A percentile compares a stretch with the other conserved stretches of the same genome.
Conservation (phyloP, 2,329 filamentous ascomycete genomes). For the Fusarium mangiferae region DNA sequence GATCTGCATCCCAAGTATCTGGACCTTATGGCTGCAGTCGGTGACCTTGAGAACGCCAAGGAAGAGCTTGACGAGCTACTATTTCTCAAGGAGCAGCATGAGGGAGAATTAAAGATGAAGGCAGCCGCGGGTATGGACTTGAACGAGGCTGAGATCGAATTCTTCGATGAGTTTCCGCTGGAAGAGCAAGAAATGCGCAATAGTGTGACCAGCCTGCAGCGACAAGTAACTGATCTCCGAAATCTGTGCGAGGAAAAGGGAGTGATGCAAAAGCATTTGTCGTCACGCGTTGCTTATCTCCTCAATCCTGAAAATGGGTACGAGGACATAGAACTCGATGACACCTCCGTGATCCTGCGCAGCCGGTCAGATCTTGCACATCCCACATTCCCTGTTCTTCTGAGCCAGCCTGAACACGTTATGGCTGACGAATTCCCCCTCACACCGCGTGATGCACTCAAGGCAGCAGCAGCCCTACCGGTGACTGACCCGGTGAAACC, state of each 20-base stretch:
- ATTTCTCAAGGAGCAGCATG: constrained; percentile 51
- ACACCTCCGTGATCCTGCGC: constrained; percentile 38
- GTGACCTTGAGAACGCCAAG: constrained; percentile 58
- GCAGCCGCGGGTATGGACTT: constrained; percentile 43
- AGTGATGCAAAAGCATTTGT: constrained; percentile 56
- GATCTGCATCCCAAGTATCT: constrained; percentile 60
- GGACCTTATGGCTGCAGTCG: constrained; percentile 55
- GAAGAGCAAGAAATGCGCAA: constrained; percentile 49
- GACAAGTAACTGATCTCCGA: constrained; percentile 50
- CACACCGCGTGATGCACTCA: constrained; percentile 55
- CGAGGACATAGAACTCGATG: constrained; percentile 57
- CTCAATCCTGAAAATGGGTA: constrained; percentile 51
- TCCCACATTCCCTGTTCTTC: constrained; percentile 55
- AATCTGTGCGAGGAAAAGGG: constrained; percentile 54
- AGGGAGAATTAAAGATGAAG: constrained; percentile 51
- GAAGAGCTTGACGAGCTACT: constrained; percentile 60
- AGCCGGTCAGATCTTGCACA: constrained; percentile 49
- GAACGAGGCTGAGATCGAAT: constrained; percentile 54
- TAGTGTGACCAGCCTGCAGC: constrained; percentile 49
- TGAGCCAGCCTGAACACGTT: constrained; percentile 61
- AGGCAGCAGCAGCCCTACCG: constrained; percentile 52
- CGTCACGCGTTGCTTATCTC: constrained; percentile 52
- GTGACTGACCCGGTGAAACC: constrained; percentile 48
- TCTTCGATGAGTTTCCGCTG: constrained; percentile 55
- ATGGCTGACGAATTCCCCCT: constrained; percentile 51